A percentile compares a stretch with the other conserved stretches of the same genome.
Evolutionary conservation across 1,284 basidiomycete genomes (phyloP).

Genomic region (Puccinia triticina): DNA sequence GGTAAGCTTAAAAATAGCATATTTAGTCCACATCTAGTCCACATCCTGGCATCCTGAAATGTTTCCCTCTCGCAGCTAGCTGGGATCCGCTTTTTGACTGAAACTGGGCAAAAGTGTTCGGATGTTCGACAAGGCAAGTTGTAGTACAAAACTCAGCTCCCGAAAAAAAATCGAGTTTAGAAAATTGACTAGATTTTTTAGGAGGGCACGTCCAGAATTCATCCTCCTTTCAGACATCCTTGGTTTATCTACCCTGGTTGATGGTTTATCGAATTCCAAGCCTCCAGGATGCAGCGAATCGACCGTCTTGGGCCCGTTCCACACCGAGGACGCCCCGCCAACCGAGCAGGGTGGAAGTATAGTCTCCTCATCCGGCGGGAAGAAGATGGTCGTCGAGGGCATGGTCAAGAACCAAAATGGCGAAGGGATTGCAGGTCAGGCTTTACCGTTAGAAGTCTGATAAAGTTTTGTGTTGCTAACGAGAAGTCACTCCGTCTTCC

Average conservation of each 20-base stretch:
- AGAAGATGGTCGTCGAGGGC: conserved; percentile 78
- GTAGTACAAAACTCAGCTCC: conserved; percentile 52
- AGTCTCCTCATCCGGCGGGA: conserved; percentile 78
- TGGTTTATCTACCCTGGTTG: conserved; percentile 77
- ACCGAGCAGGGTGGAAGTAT: conserved; percentile 68
- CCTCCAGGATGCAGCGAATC: conserved; percentile 63
- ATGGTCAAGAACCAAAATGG: conserved; percentile 70
- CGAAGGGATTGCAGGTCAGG: conserved; percentile 62
- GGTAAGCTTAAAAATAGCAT: conserved; percentile 64
- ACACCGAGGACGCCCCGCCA: conserved; percentile 75
- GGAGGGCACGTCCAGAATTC: conserved; percentile 67
- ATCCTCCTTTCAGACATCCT: conserved; percentile 78
- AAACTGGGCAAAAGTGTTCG: conserved; percentile 52
- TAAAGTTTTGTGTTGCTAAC: not conserved
- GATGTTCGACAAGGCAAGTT: conserved; percentile 53
- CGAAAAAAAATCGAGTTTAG: conserved; percentile 56
- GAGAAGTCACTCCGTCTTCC: not conserved
- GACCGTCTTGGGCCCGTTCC: conserved; percentile 82
- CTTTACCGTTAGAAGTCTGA: not conserved
- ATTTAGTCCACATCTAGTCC: not conserved
- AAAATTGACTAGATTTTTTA: conserved; percentile 62
- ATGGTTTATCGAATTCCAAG: conserved; percentile 74
- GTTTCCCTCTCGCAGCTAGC: conserved; percentile 5
- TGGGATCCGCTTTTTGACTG: conserved; percentile 40
- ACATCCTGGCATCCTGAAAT: not conserved